These are phyloP conservation scores for Lentinus polychrous DNA, from an alignment of 1,284 basidiomycete species.

Conservation along the genomic window DNA sequence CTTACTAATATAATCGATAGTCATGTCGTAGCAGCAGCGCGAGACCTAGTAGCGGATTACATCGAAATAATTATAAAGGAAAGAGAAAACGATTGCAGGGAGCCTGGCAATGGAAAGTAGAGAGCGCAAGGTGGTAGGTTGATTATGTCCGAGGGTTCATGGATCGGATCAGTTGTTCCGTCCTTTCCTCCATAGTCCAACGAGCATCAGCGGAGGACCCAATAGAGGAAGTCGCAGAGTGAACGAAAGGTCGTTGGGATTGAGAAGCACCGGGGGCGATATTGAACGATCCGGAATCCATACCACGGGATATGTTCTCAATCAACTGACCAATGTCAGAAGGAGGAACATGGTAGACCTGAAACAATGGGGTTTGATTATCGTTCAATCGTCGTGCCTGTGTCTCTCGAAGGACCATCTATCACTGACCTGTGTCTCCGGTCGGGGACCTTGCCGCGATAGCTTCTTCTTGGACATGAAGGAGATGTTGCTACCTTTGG, in stretches of 20 bases:
- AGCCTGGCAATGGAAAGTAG: constrained; percentile 6
- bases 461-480: constrained; percentile 54
- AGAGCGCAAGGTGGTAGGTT: constrained; percentile 3
- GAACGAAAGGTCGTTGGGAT: constrained; percentile 31
- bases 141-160: constrained; percentile 32
- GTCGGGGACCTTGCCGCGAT: constrained; percentile 37
- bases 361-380: not conserved
- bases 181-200: constrained; percentile 68
- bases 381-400: not conserved
- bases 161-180: constrained; percentile 66
- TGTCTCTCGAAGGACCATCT: constrained; percentile 4
- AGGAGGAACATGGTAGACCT: constrained; percentile 77
- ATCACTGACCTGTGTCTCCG: constrained; percentile 45
- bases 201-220: constrained; percentile 53
- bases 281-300: constrained; percentile 78
- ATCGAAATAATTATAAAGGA: constrained; percentile 15
- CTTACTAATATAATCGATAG: not conserved
- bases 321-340: constrained; percentile 75
- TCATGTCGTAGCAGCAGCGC: constrained; percentile 5
- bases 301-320: constrained; percentile 69
- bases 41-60: constrained; percentile 9
- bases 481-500: constrained; percentile 59
- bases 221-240: constrained; percentile 53
- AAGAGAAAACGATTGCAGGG: constrained; percentile 9
- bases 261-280: constrained; percentile 34